Base-by-base conservation (phyloP, 352 stramenopile species). In the Phytophthora tentaculata region DNA sequence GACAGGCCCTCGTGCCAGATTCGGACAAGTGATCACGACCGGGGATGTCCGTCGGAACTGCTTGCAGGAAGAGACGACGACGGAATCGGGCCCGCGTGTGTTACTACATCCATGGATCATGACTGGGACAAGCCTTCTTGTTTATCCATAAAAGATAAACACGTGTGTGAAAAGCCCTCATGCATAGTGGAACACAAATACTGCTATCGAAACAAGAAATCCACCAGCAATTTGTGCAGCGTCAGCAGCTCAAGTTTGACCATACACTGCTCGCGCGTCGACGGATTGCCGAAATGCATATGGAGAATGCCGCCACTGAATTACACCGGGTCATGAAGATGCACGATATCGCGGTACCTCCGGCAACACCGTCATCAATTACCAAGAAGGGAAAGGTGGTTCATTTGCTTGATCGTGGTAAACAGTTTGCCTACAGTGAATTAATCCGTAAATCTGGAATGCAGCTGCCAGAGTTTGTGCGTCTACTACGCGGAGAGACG, bases 391-490 rank as follows among this genome's bases (percentile, higher is more conserved):
- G 12, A 20, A 13, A 24, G 19, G 24, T 24, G 24, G 35, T 9
- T 16, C 35, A 41, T n/a, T 55, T 55, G 24, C 23, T 55, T 2
- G 48, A 41, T 17, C 28, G 24, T 17, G 19, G 23, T 7, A 41
- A 55, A n/a, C 37, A 44, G 32, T 7, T 13, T 3, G 65, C 39
- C 2, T 47, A 61, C 41, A 68, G 53, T 13, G 37, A 64, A n/a
- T 59, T 68, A 6, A 43, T 68, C 6, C 44, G 65, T 4, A 35
- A 28, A 0, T 2, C 43, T 10, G 19, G 24, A 16, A 2, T 64
- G 5, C 17, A 57, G n/a, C 10, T 73, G 24, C 47, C 65, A 43
- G 58, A 53, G 3, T 61, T 65, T 17, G 56, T 65, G 14, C 37
- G 49, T 24, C 22, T 71, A 16, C 13, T 73, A 5, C 58, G 65